These are phyloP conservation scores for Phytophthora pisi DNA, from an alignment of 352 stramenopile species.

Conservation along the genomic window DNA sequence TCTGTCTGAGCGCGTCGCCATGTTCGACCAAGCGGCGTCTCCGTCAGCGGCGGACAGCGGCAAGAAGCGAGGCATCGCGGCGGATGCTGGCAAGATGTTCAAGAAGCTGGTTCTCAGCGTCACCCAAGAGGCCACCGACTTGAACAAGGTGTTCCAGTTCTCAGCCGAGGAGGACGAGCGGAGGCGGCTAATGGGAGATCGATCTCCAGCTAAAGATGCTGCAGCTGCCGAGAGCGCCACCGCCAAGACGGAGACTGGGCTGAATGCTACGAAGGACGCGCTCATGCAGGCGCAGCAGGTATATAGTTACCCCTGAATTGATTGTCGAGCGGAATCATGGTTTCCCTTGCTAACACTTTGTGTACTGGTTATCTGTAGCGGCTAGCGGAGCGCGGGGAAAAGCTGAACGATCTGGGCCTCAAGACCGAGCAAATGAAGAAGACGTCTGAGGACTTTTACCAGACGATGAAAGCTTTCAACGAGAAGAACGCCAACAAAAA, in stretches of 20 bases:
- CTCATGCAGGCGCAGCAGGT: conserved; percentile 78
- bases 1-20: conserved; percentile 40
- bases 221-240: conserved; percentile 15
- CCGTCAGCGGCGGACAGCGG: conserved; percentile 23
- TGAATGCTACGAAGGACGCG: conserved; percentile 62
- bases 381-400: conserved; percentile 77
- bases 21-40: conserved; percentile 37
- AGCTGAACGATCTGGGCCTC: conserved; percentile 70
- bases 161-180: conserved; percentile 62
- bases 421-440: conserved; percentile 89
- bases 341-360: conserved; percentile 1
- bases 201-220: conserved; percentile 30
- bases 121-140: conserved; percentile 63
- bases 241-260: conserved; percentile 35
- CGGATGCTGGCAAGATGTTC: conserved; percentile 64
- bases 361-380: conserved; percentile 40
- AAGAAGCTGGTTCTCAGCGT: conserved; percentile 76
- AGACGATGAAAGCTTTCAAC: conserved; percentile 88
- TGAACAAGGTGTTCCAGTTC: conserved; percentile 84
- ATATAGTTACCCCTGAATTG: background rate
- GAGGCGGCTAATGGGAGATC: conserved; percentile 60
- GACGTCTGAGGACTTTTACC: conserved; percentile 82
- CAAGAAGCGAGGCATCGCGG: conserved; percentile 61
- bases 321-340: too few relatives aligned
- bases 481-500: conserved; percentile 87